Percentiles rank a stretch among this genome's conserved stretches.
These are phyloP conservation scores for Boechera stricta DNA, from an alignment of 345 rosid species.

Conservation along the genomic window DNA sequence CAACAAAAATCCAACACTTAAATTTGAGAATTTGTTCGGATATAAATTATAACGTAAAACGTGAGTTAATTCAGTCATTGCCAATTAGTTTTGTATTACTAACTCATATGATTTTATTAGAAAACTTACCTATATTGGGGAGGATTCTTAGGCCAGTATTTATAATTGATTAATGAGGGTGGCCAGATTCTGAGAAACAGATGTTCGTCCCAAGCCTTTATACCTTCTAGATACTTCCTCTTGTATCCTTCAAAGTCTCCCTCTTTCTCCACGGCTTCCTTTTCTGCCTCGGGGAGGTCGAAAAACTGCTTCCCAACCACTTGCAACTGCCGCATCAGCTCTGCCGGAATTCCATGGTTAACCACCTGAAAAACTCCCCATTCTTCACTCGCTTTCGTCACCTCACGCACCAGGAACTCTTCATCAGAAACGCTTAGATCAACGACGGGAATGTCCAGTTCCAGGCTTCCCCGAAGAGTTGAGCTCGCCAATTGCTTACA, in stretches of 20 bases:
- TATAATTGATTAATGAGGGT: neutral
- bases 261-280: neutral
- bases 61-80: neutral
- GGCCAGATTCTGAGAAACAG: neutral
- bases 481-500: neutral
- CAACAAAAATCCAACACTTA: neutral
- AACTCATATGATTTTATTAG: neutral
- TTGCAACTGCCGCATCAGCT: constrained; percentile 52
- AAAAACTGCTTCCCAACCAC: constrained; percentile 3
- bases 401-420: constrained; percentile 34
- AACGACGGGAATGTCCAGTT: constrained; percentile 27
- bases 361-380: constrained; percentile 55
- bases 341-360: constrained; percentile 45
- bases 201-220: neutral
- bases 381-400: constrained; percentile 46
- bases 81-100: neutral
- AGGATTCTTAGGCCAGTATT: neutral
- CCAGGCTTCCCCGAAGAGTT: neutral
- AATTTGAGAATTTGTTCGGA: neutral
- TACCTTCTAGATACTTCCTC: neutral
- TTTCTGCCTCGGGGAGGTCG: neutral
- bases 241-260: neutral
- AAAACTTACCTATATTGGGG: neutral
- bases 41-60: neutral
- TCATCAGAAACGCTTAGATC: constrained; percentile 46